A percentile compares a stretch with the other conserved stretches of the same genome.
These are phyloP conservation scores for Sistotremastrum suecicum DNA, from an alignment of 768 basidiomycete genomes.

Conservation along the genomic window DNA sequence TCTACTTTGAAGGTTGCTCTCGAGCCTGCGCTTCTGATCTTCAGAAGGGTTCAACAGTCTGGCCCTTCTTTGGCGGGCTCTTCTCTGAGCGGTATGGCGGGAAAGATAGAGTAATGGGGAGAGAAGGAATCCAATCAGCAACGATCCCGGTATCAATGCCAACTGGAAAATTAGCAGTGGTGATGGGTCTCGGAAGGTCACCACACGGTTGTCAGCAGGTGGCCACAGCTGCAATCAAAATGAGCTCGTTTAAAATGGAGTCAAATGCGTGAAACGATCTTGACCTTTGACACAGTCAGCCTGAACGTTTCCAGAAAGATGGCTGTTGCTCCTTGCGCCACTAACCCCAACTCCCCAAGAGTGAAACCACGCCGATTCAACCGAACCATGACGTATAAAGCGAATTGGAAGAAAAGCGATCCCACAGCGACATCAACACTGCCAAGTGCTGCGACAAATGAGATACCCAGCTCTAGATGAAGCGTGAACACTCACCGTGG, in stretches of 20 bases:
- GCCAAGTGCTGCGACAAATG: slow-evolving; percentile 44
- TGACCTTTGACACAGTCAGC: slow-evolving; percentile 67
- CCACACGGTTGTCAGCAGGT: slow-evolving; percentile 65
- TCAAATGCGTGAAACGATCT: background rate
- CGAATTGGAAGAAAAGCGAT: slow-evolving; percentile 80
- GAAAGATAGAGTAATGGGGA: slow-evolving; percentile 87
- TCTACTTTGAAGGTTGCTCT: slow-evolving; percentile 70
- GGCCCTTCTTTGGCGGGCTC: slow-evolving; percentile 28
- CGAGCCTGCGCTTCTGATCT: slow-evolving; percentile 37
- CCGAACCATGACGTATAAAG: slow-evolving; percentile 77
- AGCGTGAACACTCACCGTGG: background rate
- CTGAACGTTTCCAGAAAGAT: slow-evolving; percentile 79
- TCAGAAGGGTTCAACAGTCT: no score
- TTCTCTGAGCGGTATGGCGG: slow-evolving; percentile 79
- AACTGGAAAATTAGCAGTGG: slow-evolving; percentile 87
- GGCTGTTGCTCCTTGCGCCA: slow-evolving; percentile 78
- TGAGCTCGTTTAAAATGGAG: background rate
- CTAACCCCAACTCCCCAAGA: slow-evolving; percentile 81
- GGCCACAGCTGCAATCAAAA: slow-evolving; percentile 52
- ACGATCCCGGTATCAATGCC: slow-evolving; percentile 82
- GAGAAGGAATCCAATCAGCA: slow-evolving; percentile 88
- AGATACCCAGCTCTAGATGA: background rate
- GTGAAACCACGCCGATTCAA: slow-evolving; percentile 93
- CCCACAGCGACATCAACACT: slow-evolving; percentile 59
- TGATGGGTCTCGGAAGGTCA: slow-evolving; percentile 85